phyloP scores from a whole-genome alignment of 495 filamentous ascomycete species.

The Sabuloglossum arenarium region DNA sequence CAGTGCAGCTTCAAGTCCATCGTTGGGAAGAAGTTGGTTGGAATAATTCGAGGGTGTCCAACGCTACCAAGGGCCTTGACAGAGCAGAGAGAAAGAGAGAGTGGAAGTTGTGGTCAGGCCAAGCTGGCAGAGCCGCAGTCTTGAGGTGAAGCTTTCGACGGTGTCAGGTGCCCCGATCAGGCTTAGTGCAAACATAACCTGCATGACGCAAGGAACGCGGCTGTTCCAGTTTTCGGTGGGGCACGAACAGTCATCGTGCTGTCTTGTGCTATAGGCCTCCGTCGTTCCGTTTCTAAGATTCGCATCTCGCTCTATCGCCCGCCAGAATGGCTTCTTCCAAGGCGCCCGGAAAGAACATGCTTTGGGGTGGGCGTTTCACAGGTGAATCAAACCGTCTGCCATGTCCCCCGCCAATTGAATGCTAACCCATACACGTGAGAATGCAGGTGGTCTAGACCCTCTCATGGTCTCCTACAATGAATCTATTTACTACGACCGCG shows the following conservation, averaged over 20 bases:
- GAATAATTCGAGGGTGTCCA: neutral
- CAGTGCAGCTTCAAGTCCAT: neutral
- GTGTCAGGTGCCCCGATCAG: too few species aligned
- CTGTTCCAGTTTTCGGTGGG: too few species aligned
- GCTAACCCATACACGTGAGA: constrained; percentile 2
- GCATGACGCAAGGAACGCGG: neutral
- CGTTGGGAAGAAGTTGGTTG: neutral
- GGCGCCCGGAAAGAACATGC: constrained; percentile 30
- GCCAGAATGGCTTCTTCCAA: neutral
- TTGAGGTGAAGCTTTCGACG: too few species aligned
- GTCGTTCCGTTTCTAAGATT: neutral
- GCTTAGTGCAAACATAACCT: too few species aligned
- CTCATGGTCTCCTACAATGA: constrained; percentile 81
- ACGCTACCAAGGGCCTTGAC: neutral
- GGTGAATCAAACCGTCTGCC: constrained; percentile 34
- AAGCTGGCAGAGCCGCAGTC: neutral
- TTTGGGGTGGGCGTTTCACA: constrained; percentile 72
- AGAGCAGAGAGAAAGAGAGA: neutral
- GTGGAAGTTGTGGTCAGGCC: too few species aligned
- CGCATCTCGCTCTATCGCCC: neutral
- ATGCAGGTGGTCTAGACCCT: constrained; percentile 58
- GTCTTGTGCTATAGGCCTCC: too few species aligned
- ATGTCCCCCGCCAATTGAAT: too few species aligned
- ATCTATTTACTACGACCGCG: constrained; percentile 66
- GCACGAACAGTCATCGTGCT: too few species aligned